Conservation (phyloP, 805 yeast genomes). For the Wickerhamiella bombiphila region DNA sequence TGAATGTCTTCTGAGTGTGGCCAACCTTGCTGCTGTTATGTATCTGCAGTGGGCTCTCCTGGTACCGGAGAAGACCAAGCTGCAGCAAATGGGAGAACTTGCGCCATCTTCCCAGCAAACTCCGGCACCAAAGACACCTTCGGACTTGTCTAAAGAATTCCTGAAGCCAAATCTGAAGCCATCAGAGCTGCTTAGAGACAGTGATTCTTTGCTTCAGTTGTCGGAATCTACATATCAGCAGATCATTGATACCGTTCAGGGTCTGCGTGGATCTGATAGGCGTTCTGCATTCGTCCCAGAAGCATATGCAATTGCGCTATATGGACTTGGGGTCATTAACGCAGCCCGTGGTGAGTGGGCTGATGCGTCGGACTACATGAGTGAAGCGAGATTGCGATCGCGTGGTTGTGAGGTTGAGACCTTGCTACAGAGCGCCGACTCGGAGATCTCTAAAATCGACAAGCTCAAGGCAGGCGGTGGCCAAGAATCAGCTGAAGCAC, state of each 20-base stretch:
- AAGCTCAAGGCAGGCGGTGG: conserved; percentile 6
- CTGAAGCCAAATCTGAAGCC: not conserved
- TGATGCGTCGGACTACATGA: conserved; percentile 44
- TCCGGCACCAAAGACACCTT: not conserved
- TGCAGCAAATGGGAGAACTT: not conserved
- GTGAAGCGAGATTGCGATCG: conserved; percentile 60
- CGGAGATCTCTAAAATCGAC: conserved; percentile 45
- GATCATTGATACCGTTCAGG: conserved; percentile 12
- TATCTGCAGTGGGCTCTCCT: conserved; percentile 35
- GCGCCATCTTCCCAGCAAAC: not conserved
- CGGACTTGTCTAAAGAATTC: not conserved
- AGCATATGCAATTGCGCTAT: conserved; percentile 65
- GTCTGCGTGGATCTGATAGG: conserved; percentile 7
- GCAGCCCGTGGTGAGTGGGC: conserved; percentile 43
- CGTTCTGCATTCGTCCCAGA: conserved; percentile 32
- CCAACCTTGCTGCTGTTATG: conserved; percentile 54
- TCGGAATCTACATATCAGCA: conserved; percentile 12
- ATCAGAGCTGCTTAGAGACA: not conserved
- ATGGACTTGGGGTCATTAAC: conserved; percentile 70
- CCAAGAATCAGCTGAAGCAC: conserved; percentile 4
- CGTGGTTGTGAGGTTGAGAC: conserved; percentile 50
- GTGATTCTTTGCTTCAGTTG: conserved; percentile 4
- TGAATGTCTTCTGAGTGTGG: conserved; percentile 48
- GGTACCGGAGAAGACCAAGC: conserved; percentile 1
- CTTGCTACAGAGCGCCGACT: conserved; percentile 47